phyloP scores from a whole-genome alignment of 2,329 filamentous ascomycete species.

The Aspergillus transmontanensis region DNA sequence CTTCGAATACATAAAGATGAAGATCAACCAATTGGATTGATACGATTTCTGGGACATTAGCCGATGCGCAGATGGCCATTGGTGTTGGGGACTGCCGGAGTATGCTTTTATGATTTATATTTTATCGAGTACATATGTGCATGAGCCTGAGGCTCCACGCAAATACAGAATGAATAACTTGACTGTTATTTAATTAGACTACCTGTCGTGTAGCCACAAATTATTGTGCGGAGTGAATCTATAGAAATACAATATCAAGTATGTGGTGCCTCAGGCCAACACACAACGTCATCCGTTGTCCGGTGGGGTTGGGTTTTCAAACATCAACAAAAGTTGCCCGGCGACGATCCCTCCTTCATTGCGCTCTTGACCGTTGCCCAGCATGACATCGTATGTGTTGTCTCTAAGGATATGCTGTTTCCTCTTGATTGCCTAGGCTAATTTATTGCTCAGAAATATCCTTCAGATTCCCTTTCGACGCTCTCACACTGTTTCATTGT shows the following conservation, averaged over 20 bases:
- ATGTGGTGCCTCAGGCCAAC: conserved; percentile 28
- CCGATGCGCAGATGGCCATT: background rate
- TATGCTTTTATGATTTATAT: conserved; percentile 12
- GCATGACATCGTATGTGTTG: conserved; percentile 40
- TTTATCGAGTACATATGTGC: conserved; percentile 24
- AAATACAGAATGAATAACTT: conserved; percentile 25
- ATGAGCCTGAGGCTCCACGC: conserved; percentile 24
- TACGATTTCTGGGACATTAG: conserved; percentile 1
- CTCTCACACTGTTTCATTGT: conserved; percentile 76
- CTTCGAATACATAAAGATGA: conserved; percentile 49
- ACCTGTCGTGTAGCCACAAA: background rate
- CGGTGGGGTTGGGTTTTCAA: conserved; percentile 29
- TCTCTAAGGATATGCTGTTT: too few species aligned
- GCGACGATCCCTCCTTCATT: conserved; percentile 17
- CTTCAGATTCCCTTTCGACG: conserved; percentile 86
- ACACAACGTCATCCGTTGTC: conserved; percentile 36
- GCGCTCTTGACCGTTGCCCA: conserved; percentile 13
- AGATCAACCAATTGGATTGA: conserved; percentile 43
- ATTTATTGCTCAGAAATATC: conserved; percentile 41
- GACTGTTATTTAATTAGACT: background rate
- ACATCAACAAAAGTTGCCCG: conserved; percentile 32
- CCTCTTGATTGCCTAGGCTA: background rate
- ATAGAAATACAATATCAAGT: background rate
- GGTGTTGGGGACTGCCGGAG: conserved; percentile 9
- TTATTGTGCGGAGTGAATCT: background rate